phyloP scores from a whole-genome alignment of 768 basidiomycete species.

The Pisolithus orientalis region DNA sequence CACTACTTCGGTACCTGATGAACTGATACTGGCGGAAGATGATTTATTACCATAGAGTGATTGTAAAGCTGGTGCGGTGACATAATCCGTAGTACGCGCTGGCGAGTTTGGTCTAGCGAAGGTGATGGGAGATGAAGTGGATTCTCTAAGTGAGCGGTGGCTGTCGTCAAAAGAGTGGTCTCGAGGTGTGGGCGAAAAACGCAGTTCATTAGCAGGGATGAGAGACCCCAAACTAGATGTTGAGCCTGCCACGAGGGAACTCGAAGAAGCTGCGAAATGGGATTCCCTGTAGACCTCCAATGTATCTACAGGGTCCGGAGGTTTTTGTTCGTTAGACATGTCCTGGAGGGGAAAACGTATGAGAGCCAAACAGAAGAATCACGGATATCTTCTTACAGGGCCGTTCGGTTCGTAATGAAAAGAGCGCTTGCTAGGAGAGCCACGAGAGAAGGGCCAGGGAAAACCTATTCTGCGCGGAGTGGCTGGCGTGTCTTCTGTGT shows the following conservation, averaged over 20 bases:
- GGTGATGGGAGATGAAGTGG: conserved; percentile 6
- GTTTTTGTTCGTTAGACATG: conserved; percentile 1
- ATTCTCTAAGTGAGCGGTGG: not conserved
- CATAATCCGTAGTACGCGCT: not conserved
- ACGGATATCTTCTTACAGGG: conserved; percentile 7
- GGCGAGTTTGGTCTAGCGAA: not conserved
- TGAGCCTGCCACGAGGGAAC: conserved; percentile 16
- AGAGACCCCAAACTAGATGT: conserved; percentile 27
- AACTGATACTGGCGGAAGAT: not conserved
- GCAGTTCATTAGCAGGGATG: conserved; percentile 18
- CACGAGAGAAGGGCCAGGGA: conserved; percentile 25
- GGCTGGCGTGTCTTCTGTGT: conserved; percentile 8
- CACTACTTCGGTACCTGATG: not conserved
- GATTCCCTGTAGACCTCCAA: not conserved
- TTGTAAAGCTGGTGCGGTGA: conserved; percentile 1
- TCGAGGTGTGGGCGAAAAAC: conserved; percentile 14
- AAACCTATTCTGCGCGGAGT: conserved; percentile 21
- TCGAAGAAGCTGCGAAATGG: conserved; percentile 1
- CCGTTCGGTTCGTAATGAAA: conserved; percentile 2
- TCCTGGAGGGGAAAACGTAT: conserved; percentile 6
- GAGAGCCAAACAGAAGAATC: not conserved
- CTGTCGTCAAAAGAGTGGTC: conserved; percentile 7
- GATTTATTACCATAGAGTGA: conserved; percentile 6
- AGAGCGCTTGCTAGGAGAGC: conserved; percentile 15
- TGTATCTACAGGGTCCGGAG: not conserved